Evolutionary conservation across 495 filamentous ascomycete species (phyloP), one percentile per base, ranked within the genome.

Genomic region (Melanomma pulvis-pyrius): DNA sequence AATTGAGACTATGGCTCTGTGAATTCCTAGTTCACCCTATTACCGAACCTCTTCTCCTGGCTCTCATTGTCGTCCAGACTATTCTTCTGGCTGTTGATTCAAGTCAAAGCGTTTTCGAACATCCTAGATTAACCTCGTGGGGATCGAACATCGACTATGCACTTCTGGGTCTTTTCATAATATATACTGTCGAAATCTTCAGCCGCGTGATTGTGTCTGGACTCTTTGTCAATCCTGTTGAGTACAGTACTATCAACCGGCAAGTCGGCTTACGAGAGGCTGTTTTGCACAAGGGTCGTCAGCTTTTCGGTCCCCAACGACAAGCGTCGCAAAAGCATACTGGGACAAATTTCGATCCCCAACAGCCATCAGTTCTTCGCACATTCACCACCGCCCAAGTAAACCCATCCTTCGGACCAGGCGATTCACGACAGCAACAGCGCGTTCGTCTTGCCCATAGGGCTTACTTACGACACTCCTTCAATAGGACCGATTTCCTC

Each of bases 401-500:
- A 36, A 71, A 81, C 29, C 54, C 65, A 17, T 77, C 80, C 39
- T 79, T 84, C 51, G 71, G 80, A 41, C 82, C 81, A 19, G 84
- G 86, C 46, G 86, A 91, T 60, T 81, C 87, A 57, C 84, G 92
- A 53, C 90, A 96, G 66, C 90, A 92, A 72, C 89, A 91, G 73
- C 90, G 93, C 54, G 78, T 88, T 59, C 86, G 93, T 56, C 84
- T 99, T 59, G 94, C 94, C 30, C 87, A 92, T 61, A 87, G 94
- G 60, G 94, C 94, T 4, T 98, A 97, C 75, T 81, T 99, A 54
- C 87, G 94, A 29, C 94, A 99, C 72, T 90, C 89, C 11, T 98
- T 98, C 79, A 98, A 97, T 75, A 86, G 94, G 59, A 82, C 98
- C 2, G 94, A 99, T 76, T 97, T 98, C 78, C 79, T 99, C 34